Conservation (phyloP, 225 moss, liverwort and hornwort species). For the Marchantia paleacea region DNA sequence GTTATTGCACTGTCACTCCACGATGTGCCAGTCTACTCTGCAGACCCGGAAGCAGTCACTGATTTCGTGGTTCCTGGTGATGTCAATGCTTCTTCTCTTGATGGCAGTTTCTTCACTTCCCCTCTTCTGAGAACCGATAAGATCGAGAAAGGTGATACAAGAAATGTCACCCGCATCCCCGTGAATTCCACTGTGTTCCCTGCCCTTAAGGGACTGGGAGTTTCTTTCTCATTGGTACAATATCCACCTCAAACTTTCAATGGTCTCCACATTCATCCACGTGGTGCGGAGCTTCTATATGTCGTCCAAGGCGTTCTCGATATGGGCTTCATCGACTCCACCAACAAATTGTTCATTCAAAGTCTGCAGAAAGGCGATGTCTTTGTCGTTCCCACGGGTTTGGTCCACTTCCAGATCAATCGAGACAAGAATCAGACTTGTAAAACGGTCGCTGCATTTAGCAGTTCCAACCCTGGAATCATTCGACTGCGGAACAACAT, state of each 20-base stretch:
- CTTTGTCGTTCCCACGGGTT: slow-evolving; percentile 20
- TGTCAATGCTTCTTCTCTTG: slow-evolving; percentile 3
- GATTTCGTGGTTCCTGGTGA: slow-evolving; percentile 13
- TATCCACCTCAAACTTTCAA: background rate
- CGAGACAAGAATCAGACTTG: background rate
- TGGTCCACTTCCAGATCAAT: slow-evolving; percentile 18
- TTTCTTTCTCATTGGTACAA: background rate
- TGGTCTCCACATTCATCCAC: slow-evolving; percentile 18
- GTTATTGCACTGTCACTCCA: too few species aligned
- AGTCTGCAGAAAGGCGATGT: slow-evolving; percentile 17
- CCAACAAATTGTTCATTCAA: slow-evolving; percentile 17
- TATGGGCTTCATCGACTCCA: slow-evolving; percentile 16
- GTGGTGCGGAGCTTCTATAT: slow-evolving; percentile 17
- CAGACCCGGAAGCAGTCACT: slow-evolving; percentile 1
- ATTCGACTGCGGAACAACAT: background rate
- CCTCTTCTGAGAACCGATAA: background rate
- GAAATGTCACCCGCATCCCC: background rate
- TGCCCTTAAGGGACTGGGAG: background rate
- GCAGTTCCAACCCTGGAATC: slow-evolving; percentile 16
- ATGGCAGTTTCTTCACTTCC: slow-evolving; percentile 16
- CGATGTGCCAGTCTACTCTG: background rate
- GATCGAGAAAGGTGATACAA: too few species aligned
- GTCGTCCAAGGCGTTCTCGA: too few species aligned
- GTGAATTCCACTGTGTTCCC: background rate
- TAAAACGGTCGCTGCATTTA: slow-evolving; percentile 3